Evolutionary conservation across 2,329 filamentous ascomycete genomes (phyloP).

Genomic region (Cytospora mali): DNA sequence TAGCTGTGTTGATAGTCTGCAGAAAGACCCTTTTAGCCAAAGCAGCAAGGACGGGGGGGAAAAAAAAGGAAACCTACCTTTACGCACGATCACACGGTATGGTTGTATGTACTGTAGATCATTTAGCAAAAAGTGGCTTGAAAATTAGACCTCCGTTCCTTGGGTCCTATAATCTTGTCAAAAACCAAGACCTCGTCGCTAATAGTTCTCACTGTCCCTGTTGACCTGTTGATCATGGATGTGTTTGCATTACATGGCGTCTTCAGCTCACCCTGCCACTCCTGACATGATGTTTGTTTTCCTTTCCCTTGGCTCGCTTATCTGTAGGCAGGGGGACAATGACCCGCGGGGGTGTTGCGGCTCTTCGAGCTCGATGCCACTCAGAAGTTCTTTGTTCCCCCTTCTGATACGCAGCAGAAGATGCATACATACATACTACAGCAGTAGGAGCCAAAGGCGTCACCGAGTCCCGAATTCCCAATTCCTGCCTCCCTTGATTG

Average conservation of each 20-base stretch:
- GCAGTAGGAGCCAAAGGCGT: slow-evolving; percentile 6
- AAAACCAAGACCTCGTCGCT: not conserved
- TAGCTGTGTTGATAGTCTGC: not conserved
- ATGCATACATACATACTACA: slow-evolving; percentile 5
- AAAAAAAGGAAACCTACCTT: not conserved
- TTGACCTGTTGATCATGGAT: not conserved
- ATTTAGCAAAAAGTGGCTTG: slow-evolving; percentile 7
- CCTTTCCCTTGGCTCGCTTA: not conserved
- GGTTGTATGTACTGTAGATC: slow-evolving; percentile 9
- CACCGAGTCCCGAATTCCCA: slow-evolving; percentile 6
- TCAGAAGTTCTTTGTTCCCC: not conserved
- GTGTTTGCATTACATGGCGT: not conserved
- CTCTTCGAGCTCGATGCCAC: not conserved
- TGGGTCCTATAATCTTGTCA: not conserved
- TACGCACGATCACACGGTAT: not conserved
- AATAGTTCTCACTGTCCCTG: not conserved
- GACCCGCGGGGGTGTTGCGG: not conserved
- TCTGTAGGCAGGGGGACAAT: too few species aligned
- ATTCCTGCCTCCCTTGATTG: slow-evolving; percentile 25
- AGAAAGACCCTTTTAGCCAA: not conserved
- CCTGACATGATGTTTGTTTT: not conserved
- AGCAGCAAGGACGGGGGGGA: not conserved
- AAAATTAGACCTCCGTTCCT: slow-evolving; percentile 13
- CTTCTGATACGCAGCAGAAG: not conserved
- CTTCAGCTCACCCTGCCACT: not conserved